phyloP scores from a whole-genome alignment of 352 stramenopile species.

The Ophiocytium majus region DNA sequence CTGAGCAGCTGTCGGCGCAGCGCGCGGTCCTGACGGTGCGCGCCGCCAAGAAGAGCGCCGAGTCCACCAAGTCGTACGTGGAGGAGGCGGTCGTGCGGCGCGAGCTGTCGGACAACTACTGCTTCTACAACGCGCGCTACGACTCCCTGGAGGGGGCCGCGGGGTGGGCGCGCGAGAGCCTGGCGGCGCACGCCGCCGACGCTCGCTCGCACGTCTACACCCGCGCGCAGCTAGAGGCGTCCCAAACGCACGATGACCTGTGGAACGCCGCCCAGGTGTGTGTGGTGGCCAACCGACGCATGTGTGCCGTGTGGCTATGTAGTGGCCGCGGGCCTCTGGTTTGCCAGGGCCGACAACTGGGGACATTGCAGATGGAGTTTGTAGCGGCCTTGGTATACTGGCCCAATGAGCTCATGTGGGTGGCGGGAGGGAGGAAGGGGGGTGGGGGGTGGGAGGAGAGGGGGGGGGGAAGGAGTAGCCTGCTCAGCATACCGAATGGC shows the following conservation, averaged over 20 bases:
- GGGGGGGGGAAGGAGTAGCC: too few relatives aligned
- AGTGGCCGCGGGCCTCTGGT: too few relatives aligned
- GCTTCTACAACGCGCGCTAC: slow-evolving; percentile 92
- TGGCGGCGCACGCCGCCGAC: slow-evolving; percentile 80
- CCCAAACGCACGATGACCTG: slow-evolving; percentile 88
- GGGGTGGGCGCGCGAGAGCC: slow-evolving; percentile 83
- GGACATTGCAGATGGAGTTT: too few relatives aligned
- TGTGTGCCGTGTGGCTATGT: too few relatives aligned
- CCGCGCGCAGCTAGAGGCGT: slow-evolving; percentile 80
- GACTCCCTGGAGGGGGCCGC: slow-evolving; percentile 80
- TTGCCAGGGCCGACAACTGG: too few relatives aligned
- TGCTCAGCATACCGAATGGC: too few relatives aligned
- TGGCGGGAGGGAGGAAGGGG: too few relatives aligned
- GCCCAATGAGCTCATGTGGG: too few relatives aligned
- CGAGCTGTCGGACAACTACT: slow-evolving; percentile 95
- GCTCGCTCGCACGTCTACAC: slow-evolving; percentile 83
- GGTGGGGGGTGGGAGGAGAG: too few relatives aligned
- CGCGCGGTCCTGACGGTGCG: slow-evolving; percentile 65
- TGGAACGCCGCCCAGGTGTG: slow-evolving; percentile 98
- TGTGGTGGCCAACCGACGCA: too few relatives aligned
- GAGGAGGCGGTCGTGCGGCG: slow-evolving; percentile 94
- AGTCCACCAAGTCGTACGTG: slow-evolving; percentile 83
- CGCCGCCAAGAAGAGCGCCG: slow-evolving; percentile 68
- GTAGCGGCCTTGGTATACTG: too few relatives aligned
- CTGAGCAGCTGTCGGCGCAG: slow-evolving; percentile 73